Conservation (phyloP, 208 protist species). For the Wallacemonas sp. region DNA sequence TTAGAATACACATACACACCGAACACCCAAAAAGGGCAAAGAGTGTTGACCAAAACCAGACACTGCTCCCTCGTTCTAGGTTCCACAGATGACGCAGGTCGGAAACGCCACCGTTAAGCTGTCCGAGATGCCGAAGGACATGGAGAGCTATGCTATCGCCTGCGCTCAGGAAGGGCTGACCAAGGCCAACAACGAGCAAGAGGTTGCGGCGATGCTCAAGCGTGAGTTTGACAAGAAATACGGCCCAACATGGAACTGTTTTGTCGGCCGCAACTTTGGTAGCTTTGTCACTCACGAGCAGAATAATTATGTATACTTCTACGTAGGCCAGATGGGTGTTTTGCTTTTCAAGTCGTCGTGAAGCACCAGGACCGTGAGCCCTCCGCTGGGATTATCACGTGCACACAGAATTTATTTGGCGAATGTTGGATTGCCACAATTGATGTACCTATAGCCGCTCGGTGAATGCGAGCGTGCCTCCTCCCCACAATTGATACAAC, state of each 20-base stretch:
- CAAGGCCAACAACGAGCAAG: conserved; percentile 98
- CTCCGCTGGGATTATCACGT: too few relatives aligned
- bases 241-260: conserved; percentile 99
- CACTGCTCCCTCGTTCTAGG: too few relatives aligned
- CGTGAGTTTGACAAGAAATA: conserved; percentile 99
- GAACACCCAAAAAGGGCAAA: too few relatives aligned
- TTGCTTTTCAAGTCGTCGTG: conserved; percentile 96
- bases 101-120: conserved; percentile 89
- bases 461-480: too few relatives aligned
- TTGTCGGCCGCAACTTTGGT: conserved; percentile 99
- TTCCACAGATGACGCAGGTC: conserved; percentile 68
- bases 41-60: too few relatives aligned
- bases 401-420: too few relatives aligned
- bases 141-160: conserved; percentile 98
- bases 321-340: conserved; percentile 99
- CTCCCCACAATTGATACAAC: too few relatives aligned
- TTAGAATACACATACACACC: too few relatives aligned
- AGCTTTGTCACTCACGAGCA: conserved; percentile 99
- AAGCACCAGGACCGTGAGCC: too few relatives aligned
- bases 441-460: too few relatives aligned
- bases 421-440: too few relatives aligned
- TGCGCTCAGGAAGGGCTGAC: conserved; percentile 97
- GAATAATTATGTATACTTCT: conserved; percentile 99
- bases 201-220: conserved; percentile 99
- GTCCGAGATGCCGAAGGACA: conserved; percentile 95